phyloP scores from a whole-genome alignment of 2,329 filamentous ascomycete species.

The Ilyonectria robusta region DNA sequence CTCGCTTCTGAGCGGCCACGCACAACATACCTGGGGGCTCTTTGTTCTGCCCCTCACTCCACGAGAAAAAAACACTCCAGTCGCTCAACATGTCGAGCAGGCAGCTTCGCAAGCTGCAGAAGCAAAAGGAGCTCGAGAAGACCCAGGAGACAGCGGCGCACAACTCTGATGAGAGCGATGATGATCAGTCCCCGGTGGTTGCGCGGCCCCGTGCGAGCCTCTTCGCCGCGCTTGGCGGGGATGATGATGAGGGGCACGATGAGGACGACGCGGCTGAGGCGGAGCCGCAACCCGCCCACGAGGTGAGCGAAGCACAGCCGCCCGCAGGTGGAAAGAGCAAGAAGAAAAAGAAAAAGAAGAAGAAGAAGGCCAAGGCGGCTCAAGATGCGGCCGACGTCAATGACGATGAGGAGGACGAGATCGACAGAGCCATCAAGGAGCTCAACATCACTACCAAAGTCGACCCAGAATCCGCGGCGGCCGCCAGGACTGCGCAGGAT shows the following conservation, averaged over 20 bases:
- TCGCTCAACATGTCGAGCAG: constrained; percentile 63
- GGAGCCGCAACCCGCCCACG: constrained; percentile 29
- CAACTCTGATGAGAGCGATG: constrained; percentile 50
- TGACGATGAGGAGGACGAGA: constrained; percentile 64
- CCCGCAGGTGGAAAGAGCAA: constrained; percentile 51
- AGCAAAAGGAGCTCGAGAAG: constrained; percentile 62
- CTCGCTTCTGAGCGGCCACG: neutral
- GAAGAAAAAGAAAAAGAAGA: constrained; percentile 58
- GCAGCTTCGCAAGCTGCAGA: constrained; percentile 66
- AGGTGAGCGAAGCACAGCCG: constrained; percentile 40
- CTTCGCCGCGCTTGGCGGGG: constrained; percentile 67
- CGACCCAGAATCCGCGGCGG: constrained; percentile 1
- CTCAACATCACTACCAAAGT: constrained; percentile 56
- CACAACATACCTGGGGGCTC: neutral
- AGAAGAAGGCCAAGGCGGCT: constrained; percentile 50
- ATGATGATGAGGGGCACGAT: constrained; percentile 58
- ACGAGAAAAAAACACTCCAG: constrained; percentile 17
- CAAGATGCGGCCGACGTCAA: constrained; percentile 29
- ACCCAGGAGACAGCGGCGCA: constrained; percentile 30
- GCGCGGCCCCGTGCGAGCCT: constrained; percentile 60
- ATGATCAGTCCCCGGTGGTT: constrained; percentile 46
- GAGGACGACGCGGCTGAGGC: constrained; percentile 37
- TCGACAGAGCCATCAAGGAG: constrained; percentile 68
- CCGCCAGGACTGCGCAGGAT: constrained; percentile 21
- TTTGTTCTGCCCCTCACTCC: constrained; percentile 30